phyloP scores from a whole-genome alignment of 495 filamentous ascomycete genomes.

The Monascus purpureus region DNA sequence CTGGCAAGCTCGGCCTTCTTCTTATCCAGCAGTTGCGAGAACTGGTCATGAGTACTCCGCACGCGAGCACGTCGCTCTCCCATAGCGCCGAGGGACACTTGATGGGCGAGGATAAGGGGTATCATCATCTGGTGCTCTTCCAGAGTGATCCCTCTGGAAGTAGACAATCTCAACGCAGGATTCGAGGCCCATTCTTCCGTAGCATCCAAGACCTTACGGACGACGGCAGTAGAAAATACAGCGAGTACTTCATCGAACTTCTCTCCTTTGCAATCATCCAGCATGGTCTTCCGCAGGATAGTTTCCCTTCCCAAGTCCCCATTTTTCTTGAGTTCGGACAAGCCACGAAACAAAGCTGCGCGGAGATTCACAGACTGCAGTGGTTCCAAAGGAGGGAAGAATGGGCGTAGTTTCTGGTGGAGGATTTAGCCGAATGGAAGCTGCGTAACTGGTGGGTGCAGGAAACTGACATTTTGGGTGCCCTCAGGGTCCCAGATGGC shows the following conservation, averaged over 20 bases:
- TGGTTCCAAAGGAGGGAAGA: conserved; percentile 76
- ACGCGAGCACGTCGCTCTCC: conserved; percentile 24
- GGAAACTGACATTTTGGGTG: conserved; percentile 49
- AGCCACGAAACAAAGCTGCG: conserved; percentile 61
- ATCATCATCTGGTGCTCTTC: conserved; percentile 46
- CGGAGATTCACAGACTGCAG: conserved; percentile 82
- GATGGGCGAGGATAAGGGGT: conserved; percentile 60
- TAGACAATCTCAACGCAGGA: conserved; percentile 45
- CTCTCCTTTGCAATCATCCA: conserved; percentile 83
- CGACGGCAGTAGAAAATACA: conserved; percentile 63
- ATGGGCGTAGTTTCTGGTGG: conserved; percentile 66
- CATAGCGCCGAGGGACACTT: conserved; percentile 39
- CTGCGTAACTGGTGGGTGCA: too few relatives aligned
- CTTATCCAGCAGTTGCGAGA: conserved; percentile 42
- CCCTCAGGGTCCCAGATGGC: conserved; percentile 64
- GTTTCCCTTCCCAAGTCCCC: conserved; percentile 64
- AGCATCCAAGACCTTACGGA: conserved; percentile 50
- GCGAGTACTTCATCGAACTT: conserved; percentile 67
- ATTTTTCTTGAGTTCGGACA: conserved; percentile 76
- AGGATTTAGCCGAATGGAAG: too few relatives aligned
- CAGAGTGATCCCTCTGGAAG: conserved; percentile 42
- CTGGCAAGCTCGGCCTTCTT: conserved; percentile 33
- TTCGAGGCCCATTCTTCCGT: conserved; percentile 17
- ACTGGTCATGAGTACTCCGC: conserved; percentile 41
- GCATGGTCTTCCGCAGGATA: conserved; percentile 73